Evolutionary conservation across 257 asterid genomes (phyloP).

Genomic region (Solanum peruvianum): DNA sequence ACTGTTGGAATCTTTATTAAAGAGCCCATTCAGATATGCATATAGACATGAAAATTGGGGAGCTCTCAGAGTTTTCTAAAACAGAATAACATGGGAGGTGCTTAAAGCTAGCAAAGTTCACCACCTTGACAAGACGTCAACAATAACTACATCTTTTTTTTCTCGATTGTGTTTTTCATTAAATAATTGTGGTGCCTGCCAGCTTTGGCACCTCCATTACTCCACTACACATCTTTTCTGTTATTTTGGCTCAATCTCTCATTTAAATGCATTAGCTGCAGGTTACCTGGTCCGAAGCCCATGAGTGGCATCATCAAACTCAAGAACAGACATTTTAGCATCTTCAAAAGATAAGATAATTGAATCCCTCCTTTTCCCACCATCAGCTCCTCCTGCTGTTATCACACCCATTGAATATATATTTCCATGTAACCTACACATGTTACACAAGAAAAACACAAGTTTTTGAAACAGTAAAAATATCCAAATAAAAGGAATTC

Average conservation of each 20-base stretch:
- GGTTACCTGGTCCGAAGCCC: constrained; percentile 81
- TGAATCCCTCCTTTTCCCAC: constrained; percentile 78
- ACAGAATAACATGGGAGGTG: background rate
- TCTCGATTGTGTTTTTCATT: background rate
- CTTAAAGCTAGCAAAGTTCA: background rate
- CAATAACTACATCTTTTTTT: background rate
- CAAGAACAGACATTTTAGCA: constrained; percentile 81
- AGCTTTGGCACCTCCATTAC: background rate
- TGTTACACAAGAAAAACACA: background rate
- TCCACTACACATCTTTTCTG: background rate
- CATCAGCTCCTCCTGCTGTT: constrained; percentile 59
- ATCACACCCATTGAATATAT: constrained; percentile 78
- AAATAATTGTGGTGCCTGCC: background rate
- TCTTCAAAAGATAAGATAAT: constrained; percentile 74
- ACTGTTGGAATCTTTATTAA: background rate
- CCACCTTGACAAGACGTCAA: background rate
- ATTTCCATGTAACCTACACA: constrained; percentile 87
- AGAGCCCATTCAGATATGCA: background rate
- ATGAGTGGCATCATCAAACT: constrained; percentile 84
- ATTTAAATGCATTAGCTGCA: background rate
- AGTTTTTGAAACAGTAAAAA: background rate
- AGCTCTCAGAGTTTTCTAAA: background rate
- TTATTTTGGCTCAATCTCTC: background rate
- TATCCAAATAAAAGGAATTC: background rate
- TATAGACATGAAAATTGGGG: background rate